phyloP scores from a whole-genome alignment of 208 protist species.

The Acanthamoeba triangularis region DNA sequence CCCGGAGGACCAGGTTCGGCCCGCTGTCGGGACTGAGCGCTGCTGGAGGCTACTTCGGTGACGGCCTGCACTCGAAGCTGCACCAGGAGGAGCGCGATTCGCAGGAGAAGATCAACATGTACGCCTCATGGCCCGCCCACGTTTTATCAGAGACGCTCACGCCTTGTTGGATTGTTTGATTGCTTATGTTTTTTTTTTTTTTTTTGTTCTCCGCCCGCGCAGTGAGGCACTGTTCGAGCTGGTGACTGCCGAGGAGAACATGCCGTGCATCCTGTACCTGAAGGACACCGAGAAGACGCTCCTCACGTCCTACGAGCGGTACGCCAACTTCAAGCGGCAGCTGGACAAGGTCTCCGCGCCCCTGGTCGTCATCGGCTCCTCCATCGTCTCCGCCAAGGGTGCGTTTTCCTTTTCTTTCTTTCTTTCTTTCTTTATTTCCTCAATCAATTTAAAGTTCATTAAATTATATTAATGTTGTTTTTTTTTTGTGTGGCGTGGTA shows the following conservation, averaged over 20 bases:
- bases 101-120: slow-evolving; percentile 39
- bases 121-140: background rate
- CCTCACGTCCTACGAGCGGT: slow-evolving; percentile 58
- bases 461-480: background rate
- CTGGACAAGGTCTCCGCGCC: slow-evolving; percentile 69
- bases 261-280: slow-evolving; percentile 70
- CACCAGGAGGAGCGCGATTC: slow-evolving; percentile 10
- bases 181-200: background rate
- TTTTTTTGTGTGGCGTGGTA: background rate
- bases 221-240: slow-evolving; percentile 72
- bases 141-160: background rate
- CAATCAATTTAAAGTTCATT: background rate
- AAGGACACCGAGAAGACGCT: slow-evolving; percentile 70
- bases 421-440: background rate
- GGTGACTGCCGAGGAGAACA: slow-evolving; percentile 41
- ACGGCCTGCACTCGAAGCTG: slow-evolving; percentile 4
- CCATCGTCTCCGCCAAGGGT: slow-evolving; percentile 41
- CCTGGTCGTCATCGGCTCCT: slow-evolving; percentile 70
- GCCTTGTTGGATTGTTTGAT: background rate
- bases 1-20: background rate
- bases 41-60: background rate
- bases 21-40: background rate
- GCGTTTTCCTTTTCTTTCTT: background rate
- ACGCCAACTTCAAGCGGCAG: slow-evolving; percentile 42
- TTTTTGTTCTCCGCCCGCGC: background rate